Evolutionary conservation across 2,329 filamentous ascomycete species (phyloP).

Genomic region (Cercospora brassicicola): DNA sequence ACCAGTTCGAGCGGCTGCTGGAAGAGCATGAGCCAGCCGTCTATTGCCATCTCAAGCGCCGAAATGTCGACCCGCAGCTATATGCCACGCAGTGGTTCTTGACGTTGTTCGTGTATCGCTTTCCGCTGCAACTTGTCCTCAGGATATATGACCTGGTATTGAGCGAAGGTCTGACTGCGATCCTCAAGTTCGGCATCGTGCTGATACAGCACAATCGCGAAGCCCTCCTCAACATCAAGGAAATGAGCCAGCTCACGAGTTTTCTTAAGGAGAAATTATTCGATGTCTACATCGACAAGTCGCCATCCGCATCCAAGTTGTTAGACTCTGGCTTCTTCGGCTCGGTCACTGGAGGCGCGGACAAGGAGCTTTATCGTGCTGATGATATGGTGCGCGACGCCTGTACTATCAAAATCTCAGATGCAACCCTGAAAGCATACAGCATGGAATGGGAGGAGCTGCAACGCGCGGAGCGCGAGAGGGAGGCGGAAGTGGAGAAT

Average conservation of each 20-base stretch:
- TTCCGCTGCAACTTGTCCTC: conserved; percentile 91
- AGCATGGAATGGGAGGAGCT: conserved; percentile 90
- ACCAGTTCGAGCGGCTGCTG: conserved; percentile 89
- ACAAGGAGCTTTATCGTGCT: conserved; percentile 94
- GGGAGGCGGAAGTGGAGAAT: conserved; percentile 75
- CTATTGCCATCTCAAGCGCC: conserved; percentile 88
- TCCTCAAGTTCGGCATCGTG: conserved; percentile 90
- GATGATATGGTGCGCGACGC: conserved; percentile 92
- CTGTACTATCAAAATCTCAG: conserved; percentile 80
- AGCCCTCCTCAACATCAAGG: conserved; percentile 76
- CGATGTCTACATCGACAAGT: conserved; percentile 93
- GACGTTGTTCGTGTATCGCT: conserved; percentile 96
- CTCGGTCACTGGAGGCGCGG: conserved; percentile 79
- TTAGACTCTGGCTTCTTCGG: conserved; percentile 97
- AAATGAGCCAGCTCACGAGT: conserved; percentile 84
- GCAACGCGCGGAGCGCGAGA: conserved; percentile 75
- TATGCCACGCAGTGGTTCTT: conserved; percentile 99
- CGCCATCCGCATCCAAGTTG: conserved; percentile 87
- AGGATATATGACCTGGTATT: conserved; percentile 95
- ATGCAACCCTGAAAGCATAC: conserved; percentile 78
- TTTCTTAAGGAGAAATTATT: conserved; percentile 94
- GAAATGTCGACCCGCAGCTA: conserved; percentile 82
- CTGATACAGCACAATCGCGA: conserved; percentile 93
- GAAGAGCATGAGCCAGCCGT: conserved; percentile 93
- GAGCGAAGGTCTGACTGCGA: conserved; percentile 83